Conservation (phyloP, 805 yeast genomes). For the Ascoidea tarda region DNA sequence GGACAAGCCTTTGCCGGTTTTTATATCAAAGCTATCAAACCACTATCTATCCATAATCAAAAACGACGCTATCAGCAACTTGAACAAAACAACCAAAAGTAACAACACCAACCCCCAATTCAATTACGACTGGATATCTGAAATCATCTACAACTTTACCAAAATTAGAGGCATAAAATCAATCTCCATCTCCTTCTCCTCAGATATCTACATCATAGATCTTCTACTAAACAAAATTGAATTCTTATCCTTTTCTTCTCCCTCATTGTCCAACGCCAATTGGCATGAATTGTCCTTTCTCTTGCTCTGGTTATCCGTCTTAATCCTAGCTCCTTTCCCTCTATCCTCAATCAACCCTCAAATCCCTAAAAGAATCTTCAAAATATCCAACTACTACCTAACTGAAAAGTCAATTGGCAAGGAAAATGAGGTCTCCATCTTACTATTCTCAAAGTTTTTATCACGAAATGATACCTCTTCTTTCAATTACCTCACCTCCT, state of each 20-base stretch:
- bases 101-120: background rate
- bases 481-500: conserved; percentile 15
- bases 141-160: conserved; percentile 41
- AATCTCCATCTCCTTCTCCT: conserved; percentile 41
- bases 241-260: background rate
- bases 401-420: conserved; percentile 35
- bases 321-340: conserved; percentile 61
- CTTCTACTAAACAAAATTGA: conserved; percentile 17
- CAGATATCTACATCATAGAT: conserved; percentile 39
- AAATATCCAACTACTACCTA: background rate
- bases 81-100: conserved; percentile 1
- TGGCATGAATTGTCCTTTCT: conserved; percentile 39
- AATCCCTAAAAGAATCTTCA: conserved; percentile 22
- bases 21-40: conserved; percentile 18
- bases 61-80: background rate
- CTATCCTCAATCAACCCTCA: conserved; percentile 17
- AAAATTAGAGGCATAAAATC: conserved; percentile 57
- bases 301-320: conserved; percentile 58
- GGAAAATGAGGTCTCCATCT: conserved; percentile 35
- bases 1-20: conserved; percentile 24
- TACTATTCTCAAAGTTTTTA: conserved; percentile 35
- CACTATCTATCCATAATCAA: conserved; percentile 12
- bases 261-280: conserved; percentile 1
- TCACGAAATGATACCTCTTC: conserved; percentile 29
- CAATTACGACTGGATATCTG: conserved; percentile 9